Percentiles rank a stretch among this genome's conserved stretches.
Evolutionary conservation across 2,329 filamentous ascomycete genomes (phyloP).

Genomic region (Cladosporium sp.): DNA sequence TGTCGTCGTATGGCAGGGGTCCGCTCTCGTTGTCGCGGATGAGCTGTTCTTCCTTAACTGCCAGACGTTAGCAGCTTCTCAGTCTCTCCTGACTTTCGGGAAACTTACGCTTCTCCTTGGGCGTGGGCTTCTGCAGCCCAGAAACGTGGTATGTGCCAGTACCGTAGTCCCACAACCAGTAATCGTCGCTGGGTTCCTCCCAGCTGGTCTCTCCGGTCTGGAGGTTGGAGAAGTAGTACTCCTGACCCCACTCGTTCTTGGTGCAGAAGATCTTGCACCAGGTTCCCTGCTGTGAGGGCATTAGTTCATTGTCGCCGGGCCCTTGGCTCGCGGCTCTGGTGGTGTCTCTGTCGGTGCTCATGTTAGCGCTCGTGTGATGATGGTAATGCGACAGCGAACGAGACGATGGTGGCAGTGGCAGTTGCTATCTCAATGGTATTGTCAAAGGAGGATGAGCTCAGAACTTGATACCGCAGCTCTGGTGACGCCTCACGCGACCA

Average conservation of each 20-base stretch:
- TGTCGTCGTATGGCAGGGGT: conserved; percentile 58
- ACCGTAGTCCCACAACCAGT: conserved; percentile 34
- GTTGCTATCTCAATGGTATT: background rate
- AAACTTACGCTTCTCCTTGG: conserved; percentile 7
- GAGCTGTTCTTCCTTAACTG: conserved; percentile 12
- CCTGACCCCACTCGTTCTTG: conserved; percentile 14
- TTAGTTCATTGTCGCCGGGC: conserved; percentile 1
- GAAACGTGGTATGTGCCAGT: conserved; percentile 25
- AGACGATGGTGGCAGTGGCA: background rate
- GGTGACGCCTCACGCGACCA: background rate
- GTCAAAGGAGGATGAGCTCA: background rate
- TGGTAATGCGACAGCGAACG: background rate
- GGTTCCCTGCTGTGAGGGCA: conserved; percentile 11
- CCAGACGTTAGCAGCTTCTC: background rate
- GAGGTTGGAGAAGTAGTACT: conserved; percentile 33
- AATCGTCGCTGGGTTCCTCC: conserved; percentile 34
- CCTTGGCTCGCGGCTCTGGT: background rate
- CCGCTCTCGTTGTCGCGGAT: conserved; percentile 36
- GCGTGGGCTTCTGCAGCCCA: conserved; percentile 30
- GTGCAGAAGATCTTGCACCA: conserved; percentile 28
- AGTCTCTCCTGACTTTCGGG: background rate
- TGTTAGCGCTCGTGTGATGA: conserved; percentile 5
- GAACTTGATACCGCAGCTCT: background rate
- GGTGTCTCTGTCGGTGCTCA: conserved; percentile 9
- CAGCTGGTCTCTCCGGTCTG: conserved; percentile 29